phyloP scores from a whole-genome alignment of 768 basidiomycete genomes.

The Lentinula sp. region DNA sequence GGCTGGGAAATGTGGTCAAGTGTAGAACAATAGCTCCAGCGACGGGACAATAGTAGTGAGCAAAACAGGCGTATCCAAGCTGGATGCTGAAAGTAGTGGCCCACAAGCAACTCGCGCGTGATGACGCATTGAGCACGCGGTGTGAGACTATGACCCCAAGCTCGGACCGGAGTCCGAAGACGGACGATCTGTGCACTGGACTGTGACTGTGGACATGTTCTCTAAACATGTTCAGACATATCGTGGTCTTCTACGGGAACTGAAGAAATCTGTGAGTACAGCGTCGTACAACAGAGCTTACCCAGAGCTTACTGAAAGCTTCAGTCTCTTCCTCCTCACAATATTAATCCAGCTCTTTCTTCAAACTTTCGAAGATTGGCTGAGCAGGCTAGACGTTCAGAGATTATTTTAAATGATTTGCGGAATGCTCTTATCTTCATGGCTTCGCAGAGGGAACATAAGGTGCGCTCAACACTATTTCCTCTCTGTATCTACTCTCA shows the following conservation, averaged over 20 bases:
- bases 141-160: too few relatives aligned
- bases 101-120: background rate
- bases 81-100: background rate
- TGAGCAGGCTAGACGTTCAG: conserved; percentile 28
- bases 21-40: background rate
- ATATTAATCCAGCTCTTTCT: conserved; percentile 35
- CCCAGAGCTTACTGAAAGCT: conserved; percentile 4
- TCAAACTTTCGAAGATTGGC: conserved; percentile 50
- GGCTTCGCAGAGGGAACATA: conserved; percentile 67
- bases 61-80: background rate
- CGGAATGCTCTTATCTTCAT: conserved; percentile 62
- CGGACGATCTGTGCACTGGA: background rate
- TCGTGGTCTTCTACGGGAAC: conserved; percentile 47
- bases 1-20: background rate
- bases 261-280: conserved; percentile 43
- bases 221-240: conserved; percentile 33
- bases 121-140: background rate
- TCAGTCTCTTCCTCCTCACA: conserved; percentile 26
- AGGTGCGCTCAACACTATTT: conserved; percentile 36
- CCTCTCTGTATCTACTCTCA: background rate
- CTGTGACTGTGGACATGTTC: conserved; percentile 9
- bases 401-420: conserved; percentile 38
- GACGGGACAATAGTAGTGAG: background rate
- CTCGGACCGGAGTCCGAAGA: too few relatives aligned
- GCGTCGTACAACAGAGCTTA: background rate